Evolutionary conservation across 1,284 basidiomycete species (phyloP).

Genomic region (Trichosporon sp.): DNA sequence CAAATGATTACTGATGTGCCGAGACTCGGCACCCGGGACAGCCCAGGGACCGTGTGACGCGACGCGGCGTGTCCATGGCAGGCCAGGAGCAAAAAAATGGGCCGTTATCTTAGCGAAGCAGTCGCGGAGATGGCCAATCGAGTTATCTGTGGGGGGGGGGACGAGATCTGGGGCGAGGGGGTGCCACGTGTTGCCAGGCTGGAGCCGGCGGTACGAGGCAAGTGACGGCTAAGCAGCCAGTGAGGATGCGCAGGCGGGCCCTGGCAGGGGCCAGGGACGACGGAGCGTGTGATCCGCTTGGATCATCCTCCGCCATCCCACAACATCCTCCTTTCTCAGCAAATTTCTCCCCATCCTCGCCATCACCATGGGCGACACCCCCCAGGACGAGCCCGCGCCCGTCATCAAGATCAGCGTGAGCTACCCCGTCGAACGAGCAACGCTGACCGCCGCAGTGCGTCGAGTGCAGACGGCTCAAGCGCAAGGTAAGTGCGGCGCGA

Average conservation of each 20-base stretch:
- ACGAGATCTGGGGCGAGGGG: background rate
- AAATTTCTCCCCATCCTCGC: background rate
- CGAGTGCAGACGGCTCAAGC: slow-evolving; percentile 26
- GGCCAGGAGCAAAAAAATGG: background rate
- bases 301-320: background rate
- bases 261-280: background rate
- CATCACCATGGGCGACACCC: background rate
- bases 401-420: slow-evolving; percentile 12
- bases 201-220: background rate
- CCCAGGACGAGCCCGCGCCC: background rate
- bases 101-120: background rate
- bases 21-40: no score
- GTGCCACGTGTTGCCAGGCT: background rate
- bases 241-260: background rate
- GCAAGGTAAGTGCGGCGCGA: slow-evolving; percentile 20
- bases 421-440: background rate
- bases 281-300: slow-evolving; percentile 2
- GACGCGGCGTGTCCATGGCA: no score
- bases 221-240: background rate
- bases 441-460: slow-evolving; percentile 20
- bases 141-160: background rate
- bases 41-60: no score
- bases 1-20: no score
- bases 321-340: background rate
- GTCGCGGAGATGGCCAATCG: background rate